Evolutionary conservation across 2,329 filamentous ascomycete genomes (phyloP), one percentile per base, ranked within the genome.

Genomic region (Xylariaceae sp.): DNA sequence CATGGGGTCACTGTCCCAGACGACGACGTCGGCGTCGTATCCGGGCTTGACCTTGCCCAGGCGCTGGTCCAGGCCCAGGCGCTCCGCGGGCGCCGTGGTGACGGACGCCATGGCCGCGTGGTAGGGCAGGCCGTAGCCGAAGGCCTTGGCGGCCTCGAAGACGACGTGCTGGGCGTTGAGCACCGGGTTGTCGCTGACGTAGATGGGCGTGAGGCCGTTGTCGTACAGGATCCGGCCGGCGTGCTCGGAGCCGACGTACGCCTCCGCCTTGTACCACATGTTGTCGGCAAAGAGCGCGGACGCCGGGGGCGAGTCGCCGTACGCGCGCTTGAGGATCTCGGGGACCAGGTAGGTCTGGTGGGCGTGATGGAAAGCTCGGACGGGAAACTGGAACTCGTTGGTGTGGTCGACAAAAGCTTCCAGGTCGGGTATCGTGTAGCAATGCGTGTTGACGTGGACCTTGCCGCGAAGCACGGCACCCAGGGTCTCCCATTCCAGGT

Each of bases 251-350:
- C 70, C 79, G 4, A 72, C 61, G 44, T 79, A 81, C 0, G 77
- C 62, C 57, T 84, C 80, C 2, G 71, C 65, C 57, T 84, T 83
- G 66, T 83, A 84, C 53, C 73, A 80, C 74, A 82, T 82, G 51
- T 78, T 81, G 49, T 83, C 78, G 8, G 80, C 78, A 45, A 84
- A 84, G 3, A 82, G 59, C n/a, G 72, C 79, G 12, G 65, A 70
- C 3, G 67, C 71, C n/a, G 70, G 72, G 12, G 70, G 55, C 0
- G 64, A 63, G 10, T 63, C 66, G 11, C 73, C 72, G 58, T 65
- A 77, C 1, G 68, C 68, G 31, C 72, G 64, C 47, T 74, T 75
- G 3, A 77, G 59, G 17, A 77, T 70, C 64, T 84, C 79, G 1
- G 80, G 79, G 0, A 83, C 70, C 1, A 83, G 57, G 44, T 67